Evolutionary conservation across 345 rosid species (phyloP).

Genomic region (Durio zibethinus): DNA sequence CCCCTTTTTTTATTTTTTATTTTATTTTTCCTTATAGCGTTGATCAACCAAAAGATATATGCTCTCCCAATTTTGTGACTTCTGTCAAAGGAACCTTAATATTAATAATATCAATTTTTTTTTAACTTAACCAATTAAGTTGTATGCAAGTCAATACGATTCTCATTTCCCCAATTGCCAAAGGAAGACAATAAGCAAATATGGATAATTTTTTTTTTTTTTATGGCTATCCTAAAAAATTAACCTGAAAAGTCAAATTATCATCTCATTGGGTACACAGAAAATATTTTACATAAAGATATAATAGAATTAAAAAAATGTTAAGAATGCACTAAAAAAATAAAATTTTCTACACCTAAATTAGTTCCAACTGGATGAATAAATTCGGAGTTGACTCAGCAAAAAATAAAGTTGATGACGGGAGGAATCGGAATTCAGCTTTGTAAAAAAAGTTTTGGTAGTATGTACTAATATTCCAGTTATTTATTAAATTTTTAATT

Average conservation of each 20-base stretch:
- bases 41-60: not conserved
- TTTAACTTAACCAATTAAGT: no score
- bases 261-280: no score
- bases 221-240: no score
- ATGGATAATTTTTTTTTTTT: no score
- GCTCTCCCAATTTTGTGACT: not conserved
- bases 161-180: not conserved
- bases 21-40: no score
- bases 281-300: no score
- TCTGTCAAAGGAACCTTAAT: not conserved
- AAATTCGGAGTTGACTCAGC: constrained; percentile 29
- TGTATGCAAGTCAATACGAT: not conserved
- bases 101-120: no score
- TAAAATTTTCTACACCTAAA: not conserved
- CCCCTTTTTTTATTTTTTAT: no score
- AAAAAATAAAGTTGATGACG: constrained; percentile 9
- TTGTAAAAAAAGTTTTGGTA: constrained; percentile 1
- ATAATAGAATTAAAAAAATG: no score
- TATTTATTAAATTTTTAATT: not conserved
- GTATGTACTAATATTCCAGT: not conserved
- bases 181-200: not conserved
- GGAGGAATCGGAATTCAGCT: constrained; percentile 15
- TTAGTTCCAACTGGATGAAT: constrained; percentile 19
- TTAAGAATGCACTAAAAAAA: not conserved
- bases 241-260: no score